Base-by-base conservation (phyloP, 371 early-diverging fungal genomes). In the Apophysomyces sp. region DNA sequence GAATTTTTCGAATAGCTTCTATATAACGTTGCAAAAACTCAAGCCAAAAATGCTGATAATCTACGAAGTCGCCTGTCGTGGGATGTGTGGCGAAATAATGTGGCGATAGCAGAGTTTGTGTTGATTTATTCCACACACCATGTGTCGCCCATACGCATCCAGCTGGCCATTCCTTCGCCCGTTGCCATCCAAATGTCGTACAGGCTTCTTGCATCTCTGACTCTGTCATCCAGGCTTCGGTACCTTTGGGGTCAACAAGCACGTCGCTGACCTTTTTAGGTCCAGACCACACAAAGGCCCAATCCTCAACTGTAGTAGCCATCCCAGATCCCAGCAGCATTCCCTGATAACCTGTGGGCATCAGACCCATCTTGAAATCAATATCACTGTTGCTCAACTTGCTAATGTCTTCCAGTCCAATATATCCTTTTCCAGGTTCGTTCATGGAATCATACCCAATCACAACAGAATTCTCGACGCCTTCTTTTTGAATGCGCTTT, bases 401-500 rank as follows among this genome's bases (percentile, higher is more conserved):
- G n/a, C 70, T 74, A 8, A 90, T 49, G 55, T 85, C 77, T n/a
- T 69, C 68, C 0, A 75, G 28, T 0, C 81, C 86, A 16, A 88
- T 61, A 64, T 78, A 89, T 1, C 92, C 92, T 40, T 79, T 75
- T 2, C 83, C 83, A 15, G 92, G 92, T 58, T 92, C 92, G 60
- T 92, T 92, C 69, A 92, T 77, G 1, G 88, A 82, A 51, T 92
- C 92, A 61, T 86, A 88, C 4, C 92, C 92, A 60, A 88, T 68
- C 27, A 92, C 91, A 21, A 84, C 81, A 9, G 74, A 68, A 37
- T 86, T 82, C 29, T 80, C 73, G 21, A 89, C 62, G 0, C 67
- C 76, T 24, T 77, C 61, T 8, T 67, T 73, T 4, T 68, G 60
- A 18, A 91, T 80, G 30, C 71, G 74, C 26, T 67, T 61, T 51